A percentile compares a stretch with the other conserved stretches of the same genome.
phyloP scores from a whole-genome alignment of 306 rosid species.

The Vigna mungo region DNA sequence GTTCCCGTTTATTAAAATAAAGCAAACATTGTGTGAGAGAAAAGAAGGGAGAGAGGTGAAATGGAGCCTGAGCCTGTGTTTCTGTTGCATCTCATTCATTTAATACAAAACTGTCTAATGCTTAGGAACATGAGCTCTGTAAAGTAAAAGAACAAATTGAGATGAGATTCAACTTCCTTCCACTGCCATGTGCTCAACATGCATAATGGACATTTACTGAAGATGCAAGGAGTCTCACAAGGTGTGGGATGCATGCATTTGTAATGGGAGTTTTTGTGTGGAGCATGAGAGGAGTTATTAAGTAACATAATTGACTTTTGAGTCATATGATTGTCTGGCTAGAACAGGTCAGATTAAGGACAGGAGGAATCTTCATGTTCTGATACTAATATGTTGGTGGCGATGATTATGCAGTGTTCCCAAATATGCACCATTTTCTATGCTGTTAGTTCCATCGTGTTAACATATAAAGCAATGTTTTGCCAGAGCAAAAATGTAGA shows the following conservation, averaged over 20 bases:
- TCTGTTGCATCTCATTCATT: background rate
- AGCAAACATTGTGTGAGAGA: background rate
- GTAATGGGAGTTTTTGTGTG: slow-evolving; percentile 28
- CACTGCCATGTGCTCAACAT: no score
- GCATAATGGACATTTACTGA: no score
- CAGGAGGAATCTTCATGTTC: slow-evolving; percentile 10
- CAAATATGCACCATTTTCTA: no score
- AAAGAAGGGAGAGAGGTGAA: background rate
- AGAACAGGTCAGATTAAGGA: slow-evolving; percentile 25
- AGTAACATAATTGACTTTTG: slow-evolving; percentile 11
- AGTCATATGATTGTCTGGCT: slow-evolving; percentile 30
- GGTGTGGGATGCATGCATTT: background rate
- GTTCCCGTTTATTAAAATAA: background rate
- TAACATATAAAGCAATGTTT: no score
- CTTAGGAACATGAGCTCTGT: no score
- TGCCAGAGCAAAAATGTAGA: no score
- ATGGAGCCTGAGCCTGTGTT: background rate
- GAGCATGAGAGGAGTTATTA: slow-evolving; percentile 18
- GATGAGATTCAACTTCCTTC: no score
- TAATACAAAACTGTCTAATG: background rate
- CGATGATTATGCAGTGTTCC: no score
- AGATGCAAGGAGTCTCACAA: background rate
- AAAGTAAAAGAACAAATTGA: no score
- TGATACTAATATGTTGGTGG: background rate
- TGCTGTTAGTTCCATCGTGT: no score